Evolutionary conservation across 2,329 filamentous ascomycete genomes (phyloP).

Genomic region (Botrytis medusae): DNA sequence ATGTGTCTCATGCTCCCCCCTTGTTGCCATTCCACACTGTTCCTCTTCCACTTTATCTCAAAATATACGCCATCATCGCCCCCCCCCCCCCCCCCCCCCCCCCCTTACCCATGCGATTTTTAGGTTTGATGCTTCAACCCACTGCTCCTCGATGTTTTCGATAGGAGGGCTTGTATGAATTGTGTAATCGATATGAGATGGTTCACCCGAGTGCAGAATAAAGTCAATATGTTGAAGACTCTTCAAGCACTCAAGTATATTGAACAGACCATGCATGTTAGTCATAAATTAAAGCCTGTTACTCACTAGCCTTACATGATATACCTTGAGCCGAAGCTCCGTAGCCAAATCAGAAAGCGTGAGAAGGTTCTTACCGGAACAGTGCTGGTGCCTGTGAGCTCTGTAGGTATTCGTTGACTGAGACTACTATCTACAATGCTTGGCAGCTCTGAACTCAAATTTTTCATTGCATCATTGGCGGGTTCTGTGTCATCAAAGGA

Average conservation of each 20-base stretch:
- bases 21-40: neutral
- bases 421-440: neutral
- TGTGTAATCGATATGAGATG: neutral
- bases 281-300: fast-evolving
- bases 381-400: neutral
- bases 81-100: neutral
- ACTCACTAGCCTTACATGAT: neutral
- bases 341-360: neutral
- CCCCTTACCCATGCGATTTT: neutral
- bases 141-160: neutral
- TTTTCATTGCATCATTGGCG: neutral
- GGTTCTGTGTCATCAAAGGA: neutral
- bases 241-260: neutral
- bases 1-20: neutral
- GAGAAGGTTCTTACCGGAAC: neutral
- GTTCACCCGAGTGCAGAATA: neutral
- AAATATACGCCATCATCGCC: neutral
- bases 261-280: neutral
- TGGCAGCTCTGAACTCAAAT: neutral
- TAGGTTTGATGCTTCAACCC: neutral
- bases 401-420: neutral
- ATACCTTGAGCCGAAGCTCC: neutral
- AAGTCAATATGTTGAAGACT: neutral
- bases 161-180: fast-evolving
- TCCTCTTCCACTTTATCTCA: neutral